Evolutionary conservation across 805 yeast genomes (phyloP).

Genomic region (Starmerella apis): DNA sequence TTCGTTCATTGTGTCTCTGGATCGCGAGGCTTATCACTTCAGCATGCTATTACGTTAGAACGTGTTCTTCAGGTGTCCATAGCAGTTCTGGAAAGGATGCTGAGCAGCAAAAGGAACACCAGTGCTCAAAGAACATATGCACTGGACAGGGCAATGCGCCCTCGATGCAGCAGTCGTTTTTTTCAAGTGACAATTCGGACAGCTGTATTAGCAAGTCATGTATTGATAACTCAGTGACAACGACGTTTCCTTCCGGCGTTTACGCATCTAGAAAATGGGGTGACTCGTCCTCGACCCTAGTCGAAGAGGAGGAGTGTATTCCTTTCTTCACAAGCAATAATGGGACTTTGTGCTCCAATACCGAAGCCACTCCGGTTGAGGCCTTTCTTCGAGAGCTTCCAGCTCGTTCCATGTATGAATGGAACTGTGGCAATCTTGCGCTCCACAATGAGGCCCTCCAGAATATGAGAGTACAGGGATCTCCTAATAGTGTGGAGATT

Average conservation of each 20-base stretch:
- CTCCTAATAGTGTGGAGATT: slow-evolving; percentile 32
- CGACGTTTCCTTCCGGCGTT: neutral
- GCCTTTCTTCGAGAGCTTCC: slow-evolving; percentile 9
- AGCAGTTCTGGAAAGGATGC: neutral
- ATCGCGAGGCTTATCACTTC: neutral
- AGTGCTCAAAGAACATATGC: neutral
- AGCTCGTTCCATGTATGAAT: slow-evolving; percentile 23
- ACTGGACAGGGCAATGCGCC: neutral
- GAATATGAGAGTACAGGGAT: slow-evolving; percentile 18
- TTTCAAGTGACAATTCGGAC: neutral
- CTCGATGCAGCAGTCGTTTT: neutral
- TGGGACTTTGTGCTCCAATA: slow-evolving; percentile 16
- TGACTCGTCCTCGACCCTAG: neutral
- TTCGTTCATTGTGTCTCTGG: neutral
- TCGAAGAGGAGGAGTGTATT: slow-evolving; percentile 8
- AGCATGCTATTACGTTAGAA: neutral
- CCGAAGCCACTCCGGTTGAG: slow-evolving; percentile 13
- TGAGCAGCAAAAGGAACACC: neutral
- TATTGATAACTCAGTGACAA: neutral
- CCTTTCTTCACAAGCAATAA: slow-evolving; percentile 15
- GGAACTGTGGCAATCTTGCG: slow-evolving; percentile 21
- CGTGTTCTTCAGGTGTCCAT: neutral
- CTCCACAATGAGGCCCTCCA: slow-evolving; percentile 16
- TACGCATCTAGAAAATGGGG: neutral
- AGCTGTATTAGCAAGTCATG: neutral